Evolutionary conservation across 2,329 filamentous ascomycete genomes (phyloP).

Genomic region (Fusarium keratoplasticum): DNA sequence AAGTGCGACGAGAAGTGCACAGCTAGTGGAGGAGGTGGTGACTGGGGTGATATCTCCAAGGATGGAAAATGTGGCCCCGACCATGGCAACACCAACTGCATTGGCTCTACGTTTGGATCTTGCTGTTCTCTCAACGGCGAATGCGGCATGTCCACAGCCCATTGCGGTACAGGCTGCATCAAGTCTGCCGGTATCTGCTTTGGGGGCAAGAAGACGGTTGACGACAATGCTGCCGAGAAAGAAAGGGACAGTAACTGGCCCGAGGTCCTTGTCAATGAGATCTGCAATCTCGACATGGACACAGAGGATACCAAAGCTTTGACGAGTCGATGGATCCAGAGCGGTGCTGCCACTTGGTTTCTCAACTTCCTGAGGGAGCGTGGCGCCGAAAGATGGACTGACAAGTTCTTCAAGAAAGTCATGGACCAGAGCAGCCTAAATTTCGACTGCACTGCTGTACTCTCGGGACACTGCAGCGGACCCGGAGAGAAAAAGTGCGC

Average conservation of each 20-base stretch:
- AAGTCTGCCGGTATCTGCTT: background rate
- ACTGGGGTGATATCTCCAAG: background rate
- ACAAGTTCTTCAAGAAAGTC: background rate
- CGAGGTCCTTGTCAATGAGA: background rate
- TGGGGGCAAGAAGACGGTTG: constrained; percentile 9
- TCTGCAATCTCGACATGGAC: background rate
- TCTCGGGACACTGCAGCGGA: background rate
- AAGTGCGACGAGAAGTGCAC: background rate
- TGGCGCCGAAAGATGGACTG: background rate
- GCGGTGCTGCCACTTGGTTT: background rate
- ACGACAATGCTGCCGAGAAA: background rate
- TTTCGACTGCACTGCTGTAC: background rate
- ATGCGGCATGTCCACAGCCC: constrained; percentile 1
- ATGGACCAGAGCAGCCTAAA: background rate
- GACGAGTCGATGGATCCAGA: constrained; percentile 1
- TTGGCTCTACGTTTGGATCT: constrained; percentile 13
- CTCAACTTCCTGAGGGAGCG: background rate
- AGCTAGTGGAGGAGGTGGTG: background rate
- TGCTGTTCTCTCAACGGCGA: constrained; percentile 16
- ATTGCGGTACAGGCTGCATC: constrained; percentile 19
- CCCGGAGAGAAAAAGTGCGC: background rate
- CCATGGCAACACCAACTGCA: constrained; percentile 7
- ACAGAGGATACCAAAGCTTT: background rate
- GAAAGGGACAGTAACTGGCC: background rate
- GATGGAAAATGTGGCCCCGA: constrained; percentile 17